phyloP scores from a whole-genome alignment of 139 green algal species.

The Picochlorum sp. region DNA sequence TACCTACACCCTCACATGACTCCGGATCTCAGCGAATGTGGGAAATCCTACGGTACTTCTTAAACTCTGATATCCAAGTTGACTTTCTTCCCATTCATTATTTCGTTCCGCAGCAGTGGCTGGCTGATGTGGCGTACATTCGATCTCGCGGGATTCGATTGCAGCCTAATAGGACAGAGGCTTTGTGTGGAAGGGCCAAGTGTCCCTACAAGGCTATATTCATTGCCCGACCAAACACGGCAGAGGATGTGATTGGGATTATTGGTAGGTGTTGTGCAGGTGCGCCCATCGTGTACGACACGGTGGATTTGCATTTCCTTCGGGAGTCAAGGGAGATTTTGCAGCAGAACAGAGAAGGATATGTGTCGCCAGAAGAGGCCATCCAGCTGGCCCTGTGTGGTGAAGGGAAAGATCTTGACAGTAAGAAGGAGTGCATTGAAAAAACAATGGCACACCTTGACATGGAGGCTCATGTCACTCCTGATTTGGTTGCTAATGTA shows the following conservation, averaged over 20 bases:
- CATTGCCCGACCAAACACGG: not conserved
- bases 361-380: not conserved
- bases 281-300: slow-evolving; percentile 15
- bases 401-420: no score
- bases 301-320: slow-evolving; percentile 27
- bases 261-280: not conserved
- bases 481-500: no score
- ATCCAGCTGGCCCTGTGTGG: not conserved
- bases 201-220: slow-evolving; percentile 1
- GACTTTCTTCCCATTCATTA: not conserved
- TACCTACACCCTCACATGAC: slow-evolving; percentile 16
- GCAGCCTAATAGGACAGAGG: not conserved
- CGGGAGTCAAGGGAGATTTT: slow-evolving; percentile 8
- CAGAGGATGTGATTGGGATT: not conserved
- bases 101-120: not conserved
- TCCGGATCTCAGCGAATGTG: slow-evolving; percentile 16
- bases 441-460: no score
- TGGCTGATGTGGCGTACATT: not conserved
- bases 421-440: no score
- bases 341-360: not conserved
- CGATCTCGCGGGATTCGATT: not conserved
- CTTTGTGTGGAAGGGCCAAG: not conserved
- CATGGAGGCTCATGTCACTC: no score
- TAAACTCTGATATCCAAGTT: not conserved
- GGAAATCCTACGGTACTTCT: slow-evolving; percentile 9